Conservation (phyloP, 2,329 filamentous ascomycete species). For the Aureobasidium zeae region DNA sequence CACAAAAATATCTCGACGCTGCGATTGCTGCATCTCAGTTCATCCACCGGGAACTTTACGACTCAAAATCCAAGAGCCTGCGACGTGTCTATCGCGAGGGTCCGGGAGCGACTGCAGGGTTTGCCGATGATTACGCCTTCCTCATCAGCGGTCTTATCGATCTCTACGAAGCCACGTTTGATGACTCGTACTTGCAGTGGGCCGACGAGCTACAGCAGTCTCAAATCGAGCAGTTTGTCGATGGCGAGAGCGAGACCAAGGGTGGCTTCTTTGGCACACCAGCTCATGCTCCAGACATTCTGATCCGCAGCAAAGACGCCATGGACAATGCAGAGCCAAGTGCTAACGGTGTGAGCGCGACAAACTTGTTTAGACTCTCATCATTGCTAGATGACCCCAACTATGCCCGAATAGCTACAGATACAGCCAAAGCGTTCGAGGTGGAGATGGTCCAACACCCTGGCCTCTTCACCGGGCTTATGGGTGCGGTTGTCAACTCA, state of each 20-base stretch:
- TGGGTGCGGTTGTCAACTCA: constrained; percentile 65
- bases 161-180: constrained; percentile 73
- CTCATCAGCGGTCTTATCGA: constrained; percentile 73
- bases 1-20: constrained; percentile 46
- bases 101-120: constrained; percentile 57
- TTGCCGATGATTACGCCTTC: constrained; percentile 93
- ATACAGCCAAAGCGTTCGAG: constrained; percentile 78
- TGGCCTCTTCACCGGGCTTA: constrained; percentile 76
- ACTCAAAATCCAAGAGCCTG: constrained; percentile 51
- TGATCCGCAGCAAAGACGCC: constrained; percentile 85
- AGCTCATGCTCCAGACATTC: constrained; percentile 53
- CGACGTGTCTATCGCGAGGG: constrained; percentile 66
- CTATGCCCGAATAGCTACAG: constrained; percentile 57
- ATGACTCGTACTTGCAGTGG: constrained; percentile 67
- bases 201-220: constrained; percentile 70
- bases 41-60: constrained; percentile 65
- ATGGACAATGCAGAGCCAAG: constrained; percentile 90
- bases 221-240: constrained; percentile 71
- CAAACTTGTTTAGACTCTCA: constrained; percentile 75
- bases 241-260: constrained; percentile 37
- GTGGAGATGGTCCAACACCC: constrained; percentile 88
- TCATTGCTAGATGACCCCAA: constrained; percentile 56
- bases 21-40: constrained; percentile 64
- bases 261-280: constrained; percentile 65
- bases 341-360: constrained; percentile 76